phyloP scores from a whole-genome alignment of 208 protist species.

The Acanthamoeba healyi region DNA sequence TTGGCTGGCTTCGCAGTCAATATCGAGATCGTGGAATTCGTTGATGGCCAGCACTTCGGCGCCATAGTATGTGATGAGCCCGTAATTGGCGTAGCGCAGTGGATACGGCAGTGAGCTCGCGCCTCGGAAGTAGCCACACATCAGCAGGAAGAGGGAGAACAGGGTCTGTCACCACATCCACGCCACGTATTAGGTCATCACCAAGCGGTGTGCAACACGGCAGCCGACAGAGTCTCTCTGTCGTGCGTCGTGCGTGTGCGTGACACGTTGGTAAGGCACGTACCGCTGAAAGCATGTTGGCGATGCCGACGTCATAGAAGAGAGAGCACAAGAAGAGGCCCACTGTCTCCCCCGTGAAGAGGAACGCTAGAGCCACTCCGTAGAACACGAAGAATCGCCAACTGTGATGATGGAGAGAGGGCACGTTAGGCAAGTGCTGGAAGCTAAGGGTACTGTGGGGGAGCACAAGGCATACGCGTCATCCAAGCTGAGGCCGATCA shows the following conservation, averaged over 20 bases:
- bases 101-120: not conserved
- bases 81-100: slow-evolving; percentile 71
- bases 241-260: not conserved
- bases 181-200: no score
- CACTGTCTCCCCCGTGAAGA: slow-evolving; percentile 74
- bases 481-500: slow-evolving; percentile 2
- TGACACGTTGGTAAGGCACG: not conserved
- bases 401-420: not conserved
- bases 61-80: slow-evolving; percentile 11
- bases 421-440: not conserved
- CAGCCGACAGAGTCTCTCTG: not conserved
- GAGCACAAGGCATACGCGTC: slow-evolving; percentile 1
- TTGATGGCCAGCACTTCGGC: slow-evolving; percentile 66
- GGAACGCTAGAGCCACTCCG: slow-evolving; percentile 16
- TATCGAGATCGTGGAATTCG: slow-evolving; percentile 44
- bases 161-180: no score
- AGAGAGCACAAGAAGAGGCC: slow-evolving; percentile 76
- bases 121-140: slow-evolving; percentile 70
- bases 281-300: slow-evolving; percentile 53
- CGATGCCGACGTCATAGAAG: slow-evolving; percentile 76
- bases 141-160: slow-evolving; percentile 66
- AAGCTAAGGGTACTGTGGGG: not conserved
- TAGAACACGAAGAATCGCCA: slow-evolving; percentile 61
- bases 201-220: no score
- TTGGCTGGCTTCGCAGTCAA: slow-evolving; percentile 56